A percentile compares a stretch with the other conserved stretches of the same genome.
Evolutionary conservation across 2,329 filamentous ascomycete species (phyloP).

Genomic region (Massarina eburnea): DNA sequence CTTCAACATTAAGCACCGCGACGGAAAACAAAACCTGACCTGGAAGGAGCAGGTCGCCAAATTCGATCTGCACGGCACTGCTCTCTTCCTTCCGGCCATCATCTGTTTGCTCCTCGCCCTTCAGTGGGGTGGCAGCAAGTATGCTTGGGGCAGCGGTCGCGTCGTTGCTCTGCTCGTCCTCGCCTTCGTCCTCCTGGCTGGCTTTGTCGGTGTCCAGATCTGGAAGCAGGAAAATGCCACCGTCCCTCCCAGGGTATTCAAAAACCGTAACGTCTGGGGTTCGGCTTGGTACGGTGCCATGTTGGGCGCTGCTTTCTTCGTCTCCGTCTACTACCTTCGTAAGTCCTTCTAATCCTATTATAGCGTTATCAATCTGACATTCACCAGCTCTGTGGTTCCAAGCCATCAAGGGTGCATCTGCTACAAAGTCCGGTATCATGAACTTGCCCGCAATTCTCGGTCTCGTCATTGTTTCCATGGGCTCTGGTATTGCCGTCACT

Average conservation of each 20-base stretch:
- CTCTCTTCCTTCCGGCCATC: conserved; percentile 49
- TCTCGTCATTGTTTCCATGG: conserved; percentile 48
- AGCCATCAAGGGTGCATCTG: conserved; percentile 50
- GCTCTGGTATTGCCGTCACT: conserved; percentile 44
- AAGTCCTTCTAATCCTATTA: conserved; percentile 4
- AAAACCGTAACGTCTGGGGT: conserved; percentile 49
- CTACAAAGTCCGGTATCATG: conserved; percentile 52
- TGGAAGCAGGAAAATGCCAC: conserved; percentile 50
- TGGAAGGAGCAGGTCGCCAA: conserved; percentile 45
- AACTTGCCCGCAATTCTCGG: conserved; percentile 51
- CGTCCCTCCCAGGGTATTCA: conserved; percentile 50
- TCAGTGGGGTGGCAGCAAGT: conserved; percentile 54
- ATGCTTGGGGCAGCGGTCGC: conserved; percentile 47
- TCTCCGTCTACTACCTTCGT: conserved; percentile 49
- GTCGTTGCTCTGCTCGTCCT: conserved; percentile 52
- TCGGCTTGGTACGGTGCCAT: conserved; percentile 44
- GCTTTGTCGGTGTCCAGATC: conserved; percentile 47
- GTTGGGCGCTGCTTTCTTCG: conserved; percentile 49
- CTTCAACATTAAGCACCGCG: conserved; percentile 37
- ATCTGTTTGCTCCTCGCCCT: conserved; percentile 53
- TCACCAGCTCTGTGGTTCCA: conserved; percentile 50
- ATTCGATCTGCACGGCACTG: conserved; percentile 51
- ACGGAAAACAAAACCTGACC: conserved; percentile 33
- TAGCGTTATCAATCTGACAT: conserved; percentile 12
- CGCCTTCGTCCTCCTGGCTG: conserved; percentile 45